phyloP scores from a whole-genome alignment of 2,329 filamentous ascomycete genomes.

The Sarocladium kiliense region DNA sequence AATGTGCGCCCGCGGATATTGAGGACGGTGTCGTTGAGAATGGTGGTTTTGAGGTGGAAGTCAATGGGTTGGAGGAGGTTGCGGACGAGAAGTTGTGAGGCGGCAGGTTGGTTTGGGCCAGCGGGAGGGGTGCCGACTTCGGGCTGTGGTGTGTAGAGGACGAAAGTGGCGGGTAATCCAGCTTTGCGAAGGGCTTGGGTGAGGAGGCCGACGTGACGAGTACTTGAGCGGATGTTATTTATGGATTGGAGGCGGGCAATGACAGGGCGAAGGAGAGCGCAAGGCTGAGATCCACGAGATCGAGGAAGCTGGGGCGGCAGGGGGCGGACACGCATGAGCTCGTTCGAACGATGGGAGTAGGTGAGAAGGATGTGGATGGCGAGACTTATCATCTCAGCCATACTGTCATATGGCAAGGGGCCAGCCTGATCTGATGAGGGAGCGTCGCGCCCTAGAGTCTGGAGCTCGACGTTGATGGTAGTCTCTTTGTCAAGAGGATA shows the following conservation, averaged over 20 bases:
- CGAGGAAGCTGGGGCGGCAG: constrained; percentile 32
- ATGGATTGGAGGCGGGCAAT: constrained; percentile 44
- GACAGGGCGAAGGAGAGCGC: constrained; percentile 47
- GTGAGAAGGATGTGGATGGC: constrained; percentile 71
- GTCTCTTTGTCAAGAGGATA: constrained; percentile 48
- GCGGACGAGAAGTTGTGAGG: constrained; percentile 40
- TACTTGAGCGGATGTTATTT: constrained; percentile 32
- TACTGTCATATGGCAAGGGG: constrained; percentile 34
- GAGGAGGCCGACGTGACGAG: constrained; percentile 37
- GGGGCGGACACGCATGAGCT: constrained; percentile 61
- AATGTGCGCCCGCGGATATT: constrained; percentile 40
- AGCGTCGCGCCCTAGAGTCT: constrained; percentile 45
- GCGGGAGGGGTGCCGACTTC: constrained; percentile 25
- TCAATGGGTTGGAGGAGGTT: constrained; percentile 36
- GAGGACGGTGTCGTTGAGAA: constrained; percentile 38
- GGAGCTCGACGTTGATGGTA: constrained; percentile 61
- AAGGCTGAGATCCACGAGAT: constrained; percentile 34
- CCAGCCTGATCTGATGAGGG: constrained; percentile 31
- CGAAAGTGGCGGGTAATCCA: constrained; percentile 39
- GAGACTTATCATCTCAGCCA: constrained; percentile 63
- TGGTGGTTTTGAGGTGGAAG: constrained; percentile 36
- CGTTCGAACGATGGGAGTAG: constrained; percentile 72
- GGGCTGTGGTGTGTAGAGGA: constrained; percentile 32
- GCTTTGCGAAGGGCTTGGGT: constrained; percentile 38
- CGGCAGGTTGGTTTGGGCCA: constrained; percentile 30